phyloP scores from a whole-genome alignment of 2,329 filamentous ascomycete species.

The Alternaria sp. region DNA sequence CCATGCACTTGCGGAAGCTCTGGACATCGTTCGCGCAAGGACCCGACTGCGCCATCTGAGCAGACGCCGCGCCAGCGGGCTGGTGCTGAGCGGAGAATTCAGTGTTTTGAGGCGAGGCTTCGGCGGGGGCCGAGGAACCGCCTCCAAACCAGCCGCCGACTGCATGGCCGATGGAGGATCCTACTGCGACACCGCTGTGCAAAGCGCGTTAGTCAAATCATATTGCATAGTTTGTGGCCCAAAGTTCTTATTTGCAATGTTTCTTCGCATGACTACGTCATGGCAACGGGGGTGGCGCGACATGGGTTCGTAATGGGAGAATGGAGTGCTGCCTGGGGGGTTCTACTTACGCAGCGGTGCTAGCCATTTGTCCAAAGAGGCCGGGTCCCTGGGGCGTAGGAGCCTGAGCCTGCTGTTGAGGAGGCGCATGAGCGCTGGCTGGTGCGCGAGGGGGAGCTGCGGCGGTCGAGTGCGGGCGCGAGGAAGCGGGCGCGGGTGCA shows the following conservation, averaged over 20 bases:
- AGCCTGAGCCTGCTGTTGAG: constrained; percentile 55
- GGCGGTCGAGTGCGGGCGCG: constrained; percentile 72
- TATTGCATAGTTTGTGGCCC: not conserved
- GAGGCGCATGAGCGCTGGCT: constrained; percentile 56
- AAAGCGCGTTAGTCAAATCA: constrained; percentile 5
- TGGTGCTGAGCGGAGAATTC: constrained; percentile 37
- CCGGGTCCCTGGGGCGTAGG: constrained; percentile 73
- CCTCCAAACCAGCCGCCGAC: constrained; percentile 89
- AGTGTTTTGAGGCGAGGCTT: constrained; percentile 51
- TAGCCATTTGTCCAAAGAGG: constrained; percentile 95
- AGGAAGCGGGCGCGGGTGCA: constrained; percentile 50
- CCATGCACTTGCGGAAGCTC: constrained; percentile 94
- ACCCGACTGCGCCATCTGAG: constrained; percentile 43
- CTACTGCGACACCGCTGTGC: constrained; percentile 89
- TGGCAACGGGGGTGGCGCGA: constrained; percentile 3
- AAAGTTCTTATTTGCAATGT: not conserved
- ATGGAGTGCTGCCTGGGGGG: constrained; percentile 2
- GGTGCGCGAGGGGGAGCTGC: constrained; percentile 49
- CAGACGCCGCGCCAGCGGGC: constrained; percentile 49
- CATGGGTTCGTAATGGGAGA: not conserved
- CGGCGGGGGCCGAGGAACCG: constrained; percentile 66
- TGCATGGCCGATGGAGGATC: constrained; percentile 93
- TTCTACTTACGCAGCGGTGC: constrained; percentile 87
- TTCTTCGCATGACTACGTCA: not conserved
- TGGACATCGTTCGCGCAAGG: constrained; percentile 79